Percentiles rank a stretch among this genome's conserved stretches.
These are phyloP conservation scores for Leptographium galeiforme DNA, from an alignment of 2,329 filamentous ascomycete species.

Conservation along the genomic window DNA sequence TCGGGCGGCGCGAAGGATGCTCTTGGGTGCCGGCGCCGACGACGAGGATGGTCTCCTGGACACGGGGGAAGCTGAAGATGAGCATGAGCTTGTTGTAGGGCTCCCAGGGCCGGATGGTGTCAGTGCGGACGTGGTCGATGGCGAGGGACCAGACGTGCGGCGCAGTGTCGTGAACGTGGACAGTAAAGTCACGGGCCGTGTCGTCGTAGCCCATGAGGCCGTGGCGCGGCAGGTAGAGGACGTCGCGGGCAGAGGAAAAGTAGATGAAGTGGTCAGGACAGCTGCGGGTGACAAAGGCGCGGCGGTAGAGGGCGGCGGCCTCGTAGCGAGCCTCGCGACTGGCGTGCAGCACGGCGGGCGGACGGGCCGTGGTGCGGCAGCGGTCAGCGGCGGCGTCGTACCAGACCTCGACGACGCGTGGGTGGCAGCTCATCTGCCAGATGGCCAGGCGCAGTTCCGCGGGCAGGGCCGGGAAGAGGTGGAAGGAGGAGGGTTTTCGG, in stretches of 20 bases:
- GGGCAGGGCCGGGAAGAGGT: slow-evolving; percentile 22
- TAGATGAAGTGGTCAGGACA: slow-evolving; percentile 19
- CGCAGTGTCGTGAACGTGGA: slow-evolving; percentile 20
- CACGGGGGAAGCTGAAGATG: slow-evolving; percentile 25
- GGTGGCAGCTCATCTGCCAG: slow-evolving; percentile 23
- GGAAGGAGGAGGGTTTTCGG: slow-evolving; percentile 11
- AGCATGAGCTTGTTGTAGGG: slow-evolving; percentile 35
- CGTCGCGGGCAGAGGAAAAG: slow-evolving; percentile 23
- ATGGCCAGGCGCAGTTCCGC: slow-evolving; percentile 26
- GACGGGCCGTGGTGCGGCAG: slow-evolving; percentile 23
- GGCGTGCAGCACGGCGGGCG: slow-evolving; percentile 26
- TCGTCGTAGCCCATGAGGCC: slow-evolving; percentile 26
- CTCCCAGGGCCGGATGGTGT: slow-evolving; percentile 34
- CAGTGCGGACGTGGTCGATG: slow-evolving; percentile 30
- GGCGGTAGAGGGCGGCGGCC: slow-evolving; percentile 23
- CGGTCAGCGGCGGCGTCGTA: slow-evolving; percentile 23
- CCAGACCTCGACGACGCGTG: slow-evolving; percentile 25
- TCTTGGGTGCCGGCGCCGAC: slow-evolving; percentile 10
- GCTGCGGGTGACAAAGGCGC: slow-evolving; percentile 20
- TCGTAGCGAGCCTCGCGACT: slow-evolving; percentile 29
- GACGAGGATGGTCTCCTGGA: slow-evolving; percentile 25
- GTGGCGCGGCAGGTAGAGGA: slow-evolving; percentile 25
- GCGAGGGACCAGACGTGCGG: slow-evolving; percentile 25
- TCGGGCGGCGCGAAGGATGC: slow-evolving; percentile 3
- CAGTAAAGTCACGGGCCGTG: slow-evolving; percentile 26